A percentile compares a stretch with the other conserved stretches of the same genome.
Conservation (phyloP, 1,284 basidiomycete genomes). For the Tremellales sp. region DNA sequence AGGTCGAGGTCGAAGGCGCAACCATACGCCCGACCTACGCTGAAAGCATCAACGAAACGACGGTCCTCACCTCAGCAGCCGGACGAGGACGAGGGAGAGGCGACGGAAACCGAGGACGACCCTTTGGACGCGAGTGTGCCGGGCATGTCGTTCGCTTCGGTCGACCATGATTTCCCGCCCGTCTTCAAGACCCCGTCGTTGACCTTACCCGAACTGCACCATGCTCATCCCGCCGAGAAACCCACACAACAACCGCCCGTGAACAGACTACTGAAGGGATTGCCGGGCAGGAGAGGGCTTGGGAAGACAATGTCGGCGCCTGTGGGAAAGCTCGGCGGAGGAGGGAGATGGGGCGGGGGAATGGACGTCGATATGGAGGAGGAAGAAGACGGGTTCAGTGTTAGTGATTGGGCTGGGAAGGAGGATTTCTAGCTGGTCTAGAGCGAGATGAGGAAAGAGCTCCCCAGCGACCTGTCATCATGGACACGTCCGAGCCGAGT, state of each 20-base stretch:
- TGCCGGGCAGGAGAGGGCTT: conserved; percentile 21
- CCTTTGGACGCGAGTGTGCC: conserved; percentile 1
- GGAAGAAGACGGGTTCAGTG: conserved; percentile 38
- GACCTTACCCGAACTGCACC: conserved; percentile 35
- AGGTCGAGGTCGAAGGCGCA: conserved; percentile 16
- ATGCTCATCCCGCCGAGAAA: conserved; percentile 7
- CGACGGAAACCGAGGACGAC: conserved; percentile 19
- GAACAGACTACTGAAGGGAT: conserved; percentile 15
- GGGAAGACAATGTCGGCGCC: conserved; percentile 40
- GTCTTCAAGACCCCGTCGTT: conserved; percentile 33
- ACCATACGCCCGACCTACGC: background rate
- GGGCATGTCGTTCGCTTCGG: background rate
- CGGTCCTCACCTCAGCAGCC: conserved; percentile 13
- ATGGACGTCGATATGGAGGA: conserved; percentile 34
- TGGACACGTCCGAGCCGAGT: too few species aligned
- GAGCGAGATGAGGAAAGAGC: too few species aligned
- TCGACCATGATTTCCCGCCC: conserved; percentile 36
- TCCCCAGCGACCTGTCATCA: too few species aligned
- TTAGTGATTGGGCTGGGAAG: conserved; percentile 34
- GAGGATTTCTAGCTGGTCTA: conserved; percentile 31
- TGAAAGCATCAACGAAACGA: conserved; percentile 8
- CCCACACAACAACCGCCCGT: conserved; percentile 4
- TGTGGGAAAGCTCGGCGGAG: conserved; percentile 25
- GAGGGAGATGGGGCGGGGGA: conserved; percentile 15
- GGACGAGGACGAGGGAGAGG: conserved; percentile 14